Evolutionary conservation across 2,329 filamentous ascomycete species (phyloP), one percentile per base, ranked within the genome.

Genomic region (Diaporthe velutina): DNA sequence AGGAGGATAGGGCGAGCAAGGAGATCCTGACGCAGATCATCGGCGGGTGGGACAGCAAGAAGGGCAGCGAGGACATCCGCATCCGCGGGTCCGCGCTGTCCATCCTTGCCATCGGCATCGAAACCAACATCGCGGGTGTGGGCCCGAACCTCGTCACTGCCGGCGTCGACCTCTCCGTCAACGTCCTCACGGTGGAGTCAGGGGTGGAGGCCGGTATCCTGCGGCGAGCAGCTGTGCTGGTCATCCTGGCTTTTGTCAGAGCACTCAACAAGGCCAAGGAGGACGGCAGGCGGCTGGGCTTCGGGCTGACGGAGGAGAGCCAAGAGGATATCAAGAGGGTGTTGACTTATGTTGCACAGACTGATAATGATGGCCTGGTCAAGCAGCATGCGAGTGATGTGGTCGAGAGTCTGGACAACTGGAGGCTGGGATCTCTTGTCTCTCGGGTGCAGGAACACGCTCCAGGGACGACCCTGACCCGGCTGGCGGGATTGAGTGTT

Each of bases 81-180:
- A 89, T 95, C 77, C 90, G 93, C 1, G 85, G 92, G 19, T 94
- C 93, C 30, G 91, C 93, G 5, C 81, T 95, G 9, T 93, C 92
- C 6, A 88, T 95, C 61, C 85, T 95, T 57, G 89, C 89, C 0
- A 83, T 84, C 1, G 86, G 87, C 0, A 82, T 94, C 35, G 92
- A 94, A 80, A 89, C 87, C 1, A 92, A 91, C 77, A 83, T 92
- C 5, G 83, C 84, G 1, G 91, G 90, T 0, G 82, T 93, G 35
- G 89, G 90, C 1, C 80, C 90, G 0, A 81, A 83, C 9, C 78
- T 91, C 22, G 86, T 90, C 17, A 88, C 89, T 13, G 86, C 86
- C 2, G 88, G 88, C 1, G 85, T 95, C 15, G 93, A 94, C 77
- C 84, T 94, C 35, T 90, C 89, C 71, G 83, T 94, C 73, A 87